Evolutionary conservation across 2,329 filamentous ascomycete genomes (phyloP), one percentile per base, ranked within the genome.

Genomic region (Exophiala bonariae): DNA sequence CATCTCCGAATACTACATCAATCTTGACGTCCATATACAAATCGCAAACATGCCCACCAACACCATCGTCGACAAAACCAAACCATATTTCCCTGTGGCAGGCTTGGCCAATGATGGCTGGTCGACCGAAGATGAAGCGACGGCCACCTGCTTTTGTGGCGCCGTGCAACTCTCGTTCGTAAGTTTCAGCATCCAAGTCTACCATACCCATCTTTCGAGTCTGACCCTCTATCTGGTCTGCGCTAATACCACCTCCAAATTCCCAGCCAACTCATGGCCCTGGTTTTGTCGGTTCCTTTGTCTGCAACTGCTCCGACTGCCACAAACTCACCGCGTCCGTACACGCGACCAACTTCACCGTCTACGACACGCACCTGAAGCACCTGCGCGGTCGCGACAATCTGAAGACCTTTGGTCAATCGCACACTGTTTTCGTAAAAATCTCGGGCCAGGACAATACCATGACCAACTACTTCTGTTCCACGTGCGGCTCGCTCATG

Each of bases 401-500:
- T 20, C 68, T 83, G 10, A 77, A 61, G 14, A 53, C 58, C 1
- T 83, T 65, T 47, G 54, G 59, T 3, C 75, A 82, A 55, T 57
- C 56, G 2, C 59, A 66, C n/a, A 81, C 79, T 0, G 73, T 79
- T 32, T 67, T 52, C 0, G n/a, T n/a, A n/a, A n/a, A n/a, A n/a
- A n/a, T n/a, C n/a, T n/a, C n/a, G n/a, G n/a, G n/a, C n/a, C 69
- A 71, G 0, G 70, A 69, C 2, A 70, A 73, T 44, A 62, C 40
- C 5, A 86, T 85, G 81, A 77, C 76, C 6, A 84, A 85, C 57
- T 68, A 73, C 59, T 86, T 85, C 63, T 86, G 82, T 55, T 65
- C 59, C 0, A 76, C 68, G 0, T 86, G 82, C 58, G 81, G 82
- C 0, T 76, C 75, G 0, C 70, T 84, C 3, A 77, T 85, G 79